Base-by-base conservation (phyloP, 2,329 filamentous ascomycete genomes). In the Nakataea oryzae region DNA sequence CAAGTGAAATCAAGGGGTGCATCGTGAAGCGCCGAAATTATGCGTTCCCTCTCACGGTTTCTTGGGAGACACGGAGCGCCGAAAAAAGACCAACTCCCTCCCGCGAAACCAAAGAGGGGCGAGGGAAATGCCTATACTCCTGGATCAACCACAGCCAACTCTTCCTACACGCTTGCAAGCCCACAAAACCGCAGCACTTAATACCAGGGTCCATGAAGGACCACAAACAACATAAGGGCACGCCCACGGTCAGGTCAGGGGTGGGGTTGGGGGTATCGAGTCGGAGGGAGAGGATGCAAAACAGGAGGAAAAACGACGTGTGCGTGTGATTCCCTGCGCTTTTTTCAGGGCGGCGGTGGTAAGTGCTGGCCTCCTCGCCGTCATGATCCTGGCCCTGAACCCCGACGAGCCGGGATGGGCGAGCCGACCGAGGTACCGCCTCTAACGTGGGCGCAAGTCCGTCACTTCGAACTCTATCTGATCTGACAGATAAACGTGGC, bases 401-500 rank as follows among this genome's bases (percentile, higher is more conserved):
- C 41, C 6, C 41, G 24, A 50, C 17, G 21, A 50, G 3, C 41
- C 41, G 7, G 41, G 41, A 9, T 50, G 41, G 41, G 41, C 41
- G 24, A 50, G 17, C 41, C 21, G 21, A n/a, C 11, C 41, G 8
- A 50, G 41, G 41, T 50, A 50, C 24, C 41, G 41, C 41, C 41
- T 50, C 41, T 50, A 50, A 50, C 41, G 41, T 50, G 30, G 58
- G 17, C 83, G 77, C 62, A 86, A 69, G 67, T 86, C 83, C 32
- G 82, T 75, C 8, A 86, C 76, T 57, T 79, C 76, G 67, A 83
- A 85, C n/a, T 88, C 81, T 68, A 91, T 74, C 63, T 83, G 83
- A 58, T 83, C 79, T 28, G 81, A 84, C 71, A 90, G 86, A 67
- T 87, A 86, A 2, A 91, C 88, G 72, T 91, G 88, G 0, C 88